A percentile compares a stretch with the other conserved stretches of the same genome.
Conservation (phyloP, 768 basidiomycete genomes). For the Termitomyces sp. region DNA sequence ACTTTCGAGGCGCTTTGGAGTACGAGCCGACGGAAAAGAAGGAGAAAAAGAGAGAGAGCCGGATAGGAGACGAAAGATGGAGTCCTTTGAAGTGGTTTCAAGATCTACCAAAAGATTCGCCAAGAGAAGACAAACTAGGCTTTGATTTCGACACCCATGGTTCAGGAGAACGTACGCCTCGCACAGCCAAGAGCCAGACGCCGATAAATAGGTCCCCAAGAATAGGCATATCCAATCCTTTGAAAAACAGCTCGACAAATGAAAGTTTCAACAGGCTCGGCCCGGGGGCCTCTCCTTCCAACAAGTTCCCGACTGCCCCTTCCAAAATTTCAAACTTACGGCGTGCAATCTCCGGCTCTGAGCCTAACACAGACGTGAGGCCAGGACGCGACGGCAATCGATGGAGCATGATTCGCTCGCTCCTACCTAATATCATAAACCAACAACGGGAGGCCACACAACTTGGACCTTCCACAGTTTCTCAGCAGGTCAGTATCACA, state of each 20-base stretch:
- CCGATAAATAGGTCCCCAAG: neutral
- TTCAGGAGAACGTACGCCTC: neutral
- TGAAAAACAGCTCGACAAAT: conserved; percentile 8
- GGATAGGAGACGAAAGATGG: conserved; percentile 45
- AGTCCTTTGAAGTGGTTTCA: conserved; percentile 50
- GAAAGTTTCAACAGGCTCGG: conserved; percentile 1
- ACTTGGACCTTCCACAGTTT: conserved; percentile 41
- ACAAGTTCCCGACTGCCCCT: conserved; percentile 12
- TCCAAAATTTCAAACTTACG: conserved; percentile 3
- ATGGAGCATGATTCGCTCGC: conserved; percentile 63
- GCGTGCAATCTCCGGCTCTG: conserved; percentile 29
- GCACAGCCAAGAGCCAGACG: neutral
- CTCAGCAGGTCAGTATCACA: conserved; percentile 63
- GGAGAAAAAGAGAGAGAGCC: conserved; percentile 47
- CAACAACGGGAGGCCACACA: conserved; percentile 23
- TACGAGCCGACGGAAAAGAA: conserved; percentile 45
- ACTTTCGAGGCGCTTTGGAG: conserved; percentile 65
- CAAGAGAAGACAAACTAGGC: conserved; percentile 37
- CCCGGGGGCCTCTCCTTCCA: conserved; percentile 1
- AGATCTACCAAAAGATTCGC: conserved; percentile 47
- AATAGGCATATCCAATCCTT: neutral
- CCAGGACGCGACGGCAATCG: conserved; percentile 26
- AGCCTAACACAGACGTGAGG: conserved; percentile 16
- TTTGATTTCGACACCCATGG: conserved; percentile 22
- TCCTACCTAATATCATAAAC: conserved; percentile 52